These are phyloP conservation scores for Russula lepida DNA, from an alignment of 768 basidiomycete species.

Conservation along the genomic window DNA sequence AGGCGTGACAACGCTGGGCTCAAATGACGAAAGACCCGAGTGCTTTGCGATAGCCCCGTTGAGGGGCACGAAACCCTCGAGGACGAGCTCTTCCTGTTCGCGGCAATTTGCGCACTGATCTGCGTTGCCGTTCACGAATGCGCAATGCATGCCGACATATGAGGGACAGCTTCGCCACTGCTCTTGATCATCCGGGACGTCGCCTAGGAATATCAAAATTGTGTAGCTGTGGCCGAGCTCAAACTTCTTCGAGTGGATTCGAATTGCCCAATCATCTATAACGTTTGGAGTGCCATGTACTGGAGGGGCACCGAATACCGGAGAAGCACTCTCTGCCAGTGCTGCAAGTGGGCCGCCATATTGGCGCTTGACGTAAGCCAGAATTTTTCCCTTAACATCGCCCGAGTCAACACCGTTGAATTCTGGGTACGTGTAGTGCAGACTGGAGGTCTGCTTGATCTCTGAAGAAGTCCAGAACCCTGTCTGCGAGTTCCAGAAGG, in stretches of 20 bases:
- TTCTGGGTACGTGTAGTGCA: slow-evolving; percentile 46
- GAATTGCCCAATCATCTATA: slow-evolving; percentile 35
- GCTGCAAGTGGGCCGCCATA: slow-evolving; percentile 25
- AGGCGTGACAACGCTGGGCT: slow-evolving; percentile 33
- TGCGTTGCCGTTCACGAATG: slow-evolving; percentile 33
- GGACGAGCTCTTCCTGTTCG: slow-evolving; percentile 23
- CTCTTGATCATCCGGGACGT: slow-evolving; percentile 30
- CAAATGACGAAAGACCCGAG: slow-evolving; percentile 28
- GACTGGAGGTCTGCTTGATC: slow-evolving; percentile 25
- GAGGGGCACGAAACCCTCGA: slow-evolving; percentile 41
- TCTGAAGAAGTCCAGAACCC: slow-evolving; percentile 35
- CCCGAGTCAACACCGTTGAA: slow-evolving; percentile 34
- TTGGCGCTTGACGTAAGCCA: slow-evolving; percentile 29
- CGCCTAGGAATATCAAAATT: slow-evolving; percentile 42
- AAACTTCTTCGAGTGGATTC: slow-evolving; percentile 36
- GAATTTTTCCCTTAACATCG: slow-evolving; percentile 30
- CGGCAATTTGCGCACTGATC: slow-evolving; percentile 37
- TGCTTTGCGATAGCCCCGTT: slow-evolving; percentile 28
- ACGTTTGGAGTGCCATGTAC: background rate
- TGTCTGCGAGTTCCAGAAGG: slow-evolving; percentile 36
- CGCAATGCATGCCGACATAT: slow-evolving; percentile 38
- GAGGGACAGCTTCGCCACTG: slow-evolving; percentile 31
- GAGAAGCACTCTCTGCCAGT: background rate
- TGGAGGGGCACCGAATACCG: background rate
- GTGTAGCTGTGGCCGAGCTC: slow-evolving; percentile 37